These are phyloP conservation scores for Tylopilus subfusipes DNA, from an alignment of 768 basidiomycete species.

Conservation along the genomic window DNA sequence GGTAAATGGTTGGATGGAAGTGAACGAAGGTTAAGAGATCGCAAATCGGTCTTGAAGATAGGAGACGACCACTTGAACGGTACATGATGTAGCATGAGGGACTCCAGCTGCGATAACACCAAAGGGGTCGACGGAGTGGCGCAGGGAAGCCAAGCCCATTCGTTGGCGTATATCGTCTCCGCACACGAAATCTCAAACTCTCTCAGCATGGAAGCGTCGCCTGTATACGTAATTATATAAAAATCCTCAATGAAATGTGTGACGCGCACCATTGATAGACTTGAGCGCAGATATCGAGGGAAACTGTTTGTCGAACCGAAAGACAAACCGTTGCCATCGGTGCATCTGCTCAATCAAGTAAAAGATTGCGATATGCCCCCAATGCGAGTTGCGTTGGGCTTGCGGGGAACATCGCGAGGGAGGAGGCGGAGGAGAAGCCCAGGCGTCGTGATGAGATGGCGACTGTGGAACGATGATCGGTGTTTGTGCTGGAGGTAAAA, in stretches of 20 bases:
- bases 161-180: constrained; percentile 54
- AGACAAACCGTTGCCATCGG: constrained; percentile 78
- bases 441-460: constrained; percentile 38
- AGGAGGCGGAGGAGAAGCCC: constrained; percentile 33
- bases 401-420: constrained; percentile 28
- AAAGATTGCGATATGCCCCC: constrained; percentile 78
- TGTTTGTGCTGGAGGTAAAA: constrained; percentile 37
- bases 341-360: constrained; percentile 80
- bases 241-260: not conserved
- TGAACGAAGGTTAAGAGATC: constrained; percentile 58
- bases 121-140: constrained; percentile 32
- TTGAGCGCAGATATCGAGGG: constrained; percentile 70
- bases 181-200: constrained; percentile 78
- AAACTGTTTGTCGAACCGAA: constrained; percentile 76
- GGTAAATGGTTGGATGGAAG: constrained; percentile 61
- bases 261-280: constrained; percentile 58
- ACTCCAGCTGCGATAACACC: constrained; percentile 46
- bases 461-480: constrained; percentile 48
- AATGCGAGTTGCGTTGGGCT: constrained; percentile 54
- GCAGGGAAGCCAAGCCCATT: constrained; percentile 77
- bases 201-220: constrained; percentile 65
- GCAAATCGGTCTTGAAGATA: constrained; percentile 58
- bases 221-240: constrained; percentile 33
- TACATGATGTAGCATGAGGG: constrained; percentile 64
- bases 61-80: constrained; percentile 80